Conservation (phyloP, 2,329 filamentous ascomycete genomes). For the Nigrospora sphaerica region DNA sequence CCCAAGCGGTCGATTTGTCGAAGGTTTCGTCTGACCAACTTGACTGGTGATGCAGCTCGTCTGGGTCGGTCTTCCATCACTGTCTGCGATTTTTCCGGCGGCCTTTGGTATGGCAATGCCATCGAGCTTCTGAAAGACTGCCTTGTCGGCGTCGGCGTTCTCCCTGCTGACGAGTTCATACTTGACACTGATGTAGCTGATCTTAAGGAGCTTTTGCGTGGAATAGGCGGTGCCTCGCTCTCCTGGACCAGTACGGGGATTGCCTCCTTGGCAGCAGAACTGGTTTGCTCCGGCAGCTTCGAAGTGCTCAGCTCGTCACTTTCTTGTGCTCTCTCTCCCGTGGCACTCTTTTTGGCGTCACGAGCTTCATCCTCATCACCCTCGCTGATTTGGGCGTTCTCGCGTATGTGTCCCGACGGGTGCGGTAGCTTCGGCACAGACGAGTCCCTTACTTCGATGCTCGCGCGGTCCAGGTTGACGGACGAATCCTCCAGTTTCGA, state of each 20-base stretch:
- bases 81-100: background rate
- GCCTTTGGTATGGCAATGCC: background rate
- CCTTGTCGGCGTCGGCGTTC: background rate
- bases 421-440: slow-evolving; percentile 12
- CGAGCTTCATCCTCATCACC: background rate
- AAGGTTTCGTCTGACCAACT: slow-evolving; percentile 6
- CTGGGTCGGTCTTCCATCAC: background rate
- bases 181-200: slow-evolving; percentile 7
- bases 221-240: slow-evolving; percentile 6
- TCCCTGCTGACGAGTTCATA: slow-evolving; percentile 2
- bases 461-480: slow-evolving; percentile 2
- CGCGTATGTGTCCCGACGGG: slow-evolving; percentile 35
- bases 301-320: slow-evolving; percentile 2
- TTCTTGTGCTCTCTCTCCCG: slow-evolving; percentile 1
- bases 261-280: background rate
- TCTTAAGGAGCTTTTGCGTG: slow-evolving; percentile 6
- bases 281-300: background rate
- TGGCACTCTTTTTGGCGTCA: slow-evolving; percentile 1
- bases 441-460: slow-evolving; percentile 7
- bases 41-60: slow-evolving; percentile 4
- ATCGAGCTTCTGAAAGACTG: slow-evolving; percentile 3
- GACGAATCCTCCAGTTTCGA: slow-evolving; percentile 34
- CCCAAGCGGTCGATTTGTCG: background rate
- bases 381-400: slow-evolving; percentile 40
- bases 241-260: slow-evolving; percentile 4